Conservation (phyloP, 805 yeast species). For the Grigorovia transvaalensis region DNA sequence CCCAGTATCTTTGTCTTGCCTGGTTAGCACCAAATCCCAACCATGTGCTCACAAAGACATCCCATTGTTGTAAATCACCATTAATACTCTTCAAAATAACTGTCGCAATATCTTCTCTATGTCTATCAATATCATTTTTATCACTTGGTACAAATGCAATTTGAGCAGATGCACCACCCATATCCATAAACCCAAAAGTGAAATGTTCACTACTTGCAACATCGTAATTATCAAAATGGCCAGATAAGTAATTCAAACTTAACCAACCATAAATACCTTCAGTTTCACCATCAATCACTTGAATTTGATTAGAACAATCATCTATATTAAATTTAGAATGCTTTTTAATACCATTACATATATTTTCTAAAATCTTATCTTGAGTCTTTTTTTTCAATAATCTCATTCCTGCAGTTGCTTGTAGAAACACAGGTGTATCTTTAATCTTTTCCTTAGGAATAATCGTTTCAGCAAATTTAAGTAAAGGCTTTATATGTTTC, state of each 20-base stretch:
- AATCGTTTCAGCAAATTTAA: constrained; percentile 56
- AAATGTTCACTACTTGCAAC: constrained; percentile 29
- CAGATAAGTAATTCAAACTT: constrained; percentile 74
- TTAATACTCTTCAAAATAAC: constrained; percentile 56
- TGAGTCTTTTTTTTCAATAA: constrained; percentile 49
- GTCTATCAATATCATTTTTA: constrained; percentile 47
- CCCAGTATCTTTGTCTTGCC: constrained; percentile 66
- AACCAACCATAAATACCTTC: constrained; percentile 97
- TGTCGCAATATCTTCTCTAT: constrained; percentile 61
- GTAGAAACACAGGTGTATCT: constrained; percentile 78
- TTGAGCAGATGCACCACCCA: constrained; percentile 99
- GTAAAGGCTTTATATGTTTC: constrained; percentile 54
- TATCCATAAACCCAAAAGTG: constrained; percentile 93
- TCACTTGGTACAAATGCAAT: constrained; percentile 82
- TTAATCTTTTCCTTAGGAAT: constrained; percentile 52
- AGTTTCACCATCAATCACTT: constrained; percentile 85
- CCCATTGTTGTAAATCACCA: constrained; percentile 69
- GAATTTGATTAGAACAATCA: constrained; percentile 61
- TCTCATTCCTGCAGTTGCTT: constrained; percentile 97
- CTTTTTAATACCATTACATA: constrained; percentile 47
- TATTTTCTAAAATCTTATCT: constrained; percentile 41
- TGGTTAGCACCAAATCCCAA: constrained; percentile 96
- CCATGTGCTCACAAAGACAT: constrained; percentile 92
- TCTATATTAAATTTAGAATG: constrained; percentile 44
- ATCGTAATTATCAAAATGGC: constrained; percentile 45